Conservation (phyloP, 345 rosid species). For the Combretum micranthum region DNA sequence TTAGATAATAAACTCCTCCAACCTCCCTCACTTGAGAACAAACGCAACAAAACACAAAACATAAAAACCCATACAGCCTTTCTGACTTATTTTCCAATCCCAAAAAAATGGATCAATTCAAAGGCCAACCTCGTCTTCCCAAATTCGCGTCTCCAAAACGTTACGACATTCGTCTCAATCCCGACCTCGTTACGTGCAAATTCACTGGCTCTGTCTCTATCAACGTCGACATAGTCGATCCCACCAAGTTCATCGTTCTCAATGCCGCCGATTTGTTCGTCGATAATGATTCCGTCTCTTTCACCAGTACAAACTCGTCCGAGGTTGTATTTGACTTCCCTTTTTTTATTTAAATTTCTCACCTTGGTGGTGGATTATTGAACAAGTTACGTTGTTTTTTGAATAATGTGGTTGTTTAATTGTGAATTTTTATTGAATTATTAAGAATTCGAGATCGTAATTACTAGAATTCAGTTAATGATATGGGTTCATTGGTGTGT, state of each 20-base stretch:
- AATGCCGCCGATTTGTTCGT: constrained; percentile 88
- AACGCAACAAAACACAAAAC: no score
- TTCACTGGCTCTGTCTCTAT: constrained; percentile 60
- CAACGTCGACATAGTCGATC: constrained; percentile 48
- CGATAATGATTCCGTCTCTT: constrained; percentile 40
- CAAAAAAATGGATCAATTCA: constrained; percentile 68
- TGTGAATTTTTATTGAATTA: no score
- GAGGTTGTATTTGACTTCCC: constrained; percentile 32
- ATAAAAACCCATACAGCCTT: no score
- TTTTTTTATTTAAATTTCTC: background rate
- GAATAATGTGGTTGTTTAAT: no score
- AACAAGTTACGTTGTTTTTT: no score
- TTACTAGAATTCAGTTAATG: no score
- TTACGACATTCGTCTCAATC: constrained; percentile 67
- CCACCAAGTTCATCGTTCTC: constrained; percentile 71
- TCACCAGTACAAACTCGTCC: constrained; percentile 33
- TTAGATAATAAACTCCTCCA: no score
- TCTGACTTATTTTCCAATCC: no score
- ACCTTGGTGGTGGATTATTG: background rate
- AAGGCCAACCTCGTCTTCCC: constrained; percentile 84
- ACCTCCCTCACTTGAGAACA: no score
- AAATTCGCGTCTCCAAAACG: constrained; percentile 76
- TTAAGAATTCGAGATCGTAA: no score
- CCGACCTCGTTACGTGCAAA: constrained; percentile 68
- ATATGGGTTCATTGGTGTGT: no score